These are phyloP conservation scores for Cutaneotrichosporon sp. DNA, from an alignment of 1,284 basidiomycete species.

Conservation along the genomic window DNA sequence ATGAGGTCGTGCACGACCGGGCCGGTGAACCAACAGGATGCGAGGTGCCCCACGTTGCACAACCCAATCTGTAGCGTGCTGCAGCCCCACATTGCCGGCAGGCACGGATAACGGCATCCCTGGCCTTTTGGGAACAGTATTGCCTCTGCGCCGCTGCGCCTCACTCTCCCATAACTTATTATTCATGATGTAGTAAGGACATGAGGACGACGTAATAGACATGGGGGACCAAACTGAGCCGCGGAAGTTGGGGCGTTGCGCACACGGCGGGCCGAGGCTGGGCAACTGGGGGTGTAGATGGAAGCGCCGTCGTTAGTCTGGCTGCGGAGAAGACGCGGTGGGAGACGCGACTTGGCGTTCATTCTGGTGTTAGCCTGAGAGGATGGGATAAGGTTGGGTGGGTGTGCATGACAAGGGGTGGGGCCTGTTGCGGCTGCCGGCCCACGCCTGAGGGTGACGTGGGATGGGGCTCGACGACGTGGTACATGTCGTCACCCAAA, in stretches of 20 bases:
- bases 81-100: neutral
- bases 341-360: slow-evolving; percentile 13
- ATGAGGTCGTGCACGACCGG: neutral
- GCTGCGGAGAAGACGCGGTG: neutral
- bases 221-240: no score
- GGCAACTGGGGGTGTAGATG: no score
- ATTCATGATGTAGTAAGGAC: neutral
- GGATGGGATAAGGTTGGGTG: neutral
- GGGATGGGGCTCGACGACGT: neutral
- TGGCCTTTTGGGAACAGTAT: no score
- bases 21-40: neutral
- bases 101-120: neutral
- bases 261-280: no score
- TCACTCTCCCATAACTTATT: no score
- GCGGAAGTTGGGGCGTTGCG: no score
- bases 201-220: no score
- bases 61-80: no score
- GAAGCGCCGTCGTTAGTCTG: neutral
- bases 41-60: neutral
- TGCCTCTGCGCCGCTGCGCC: neutral
- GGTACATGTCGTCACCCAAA: slow-evolving; percentile 4
- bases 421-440: no score
- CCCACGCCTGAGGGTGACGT: neutral
- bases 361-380: slow-evolving; percentile 9
- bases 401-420: neutral